A percentile compares a stretch with the other conserved stretches of the same genome.
phyloP scores from a whole-genome alignment of 2,329 filamentous ascomycete genomes.

The Epichloe gansuensis region DNA sequence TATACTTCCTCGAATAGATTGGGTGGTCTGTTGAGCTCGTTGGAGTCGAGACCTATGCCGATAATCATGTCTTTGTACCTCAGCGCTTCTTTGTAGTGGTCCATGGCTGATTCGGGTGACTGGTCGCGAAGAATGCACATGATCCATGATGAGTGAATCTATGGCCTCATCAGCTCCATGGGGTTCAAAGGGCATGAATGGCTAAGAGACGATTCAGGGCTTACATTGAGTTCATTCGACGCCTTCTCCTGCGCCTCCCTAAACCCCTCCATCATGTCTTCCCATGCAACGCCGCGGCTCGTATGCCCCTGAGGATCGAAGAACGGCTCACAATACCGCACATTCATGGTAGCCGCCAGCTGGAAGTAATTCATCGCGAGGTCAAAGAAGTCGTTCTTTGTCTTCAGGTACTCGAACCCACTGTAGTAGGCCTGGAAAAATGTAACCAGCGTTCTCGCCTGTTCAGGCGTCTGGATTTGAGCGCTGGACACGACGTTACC shows the following conservation, averaged over 20 bases:
- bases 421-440: constrained; percentile 65
- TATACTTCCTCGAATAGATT: constrained; percentile 30
- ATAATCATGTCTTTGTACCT: constrained; percentile 27
- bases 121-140: constrained; percentile 61
- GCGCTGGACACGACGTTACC: constrained; percentile 50
- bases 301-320: constrained; percentile 69
- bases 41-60: constrained; percentile 34
- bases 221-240: constrained; percentile 27
- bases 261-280: constrained; percentile 51
- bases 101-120: constrained; percentile 57
- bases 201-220: not conserved
- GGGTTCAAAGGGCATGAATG: too few species aligned
- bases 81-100: constrained; percentile 36
- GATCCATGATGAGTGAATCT: constrained; percentile 52
- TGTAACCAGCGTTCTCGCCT: constrained; percentile 25
- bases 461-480: constrained; percentile 25
- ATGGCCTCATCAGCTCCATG: constrained; percentile 24
- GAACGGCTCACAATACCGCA: constrained; percentile 62
- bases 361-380: constrained; percentile 59
- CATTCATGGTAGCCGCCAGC: constrained; percentile 48
- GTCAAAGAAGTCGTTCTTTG: constrained; percentile 56
- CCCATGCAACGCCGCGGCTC: constrained; percentile 45
- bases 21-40: constrained; percentile 32
- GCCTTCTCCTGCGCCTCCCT: constrained; percentile 45
- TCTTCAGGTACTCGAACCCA: constrained; percentile 61